A percentile compares a stretch with the other conserved stretches of the same genome.
These are phyloP conservation scores for Talaromyces liani DNA, from an alignment of 495 filamentous ascomycete species.

Conservation along the genomic window DNA sequence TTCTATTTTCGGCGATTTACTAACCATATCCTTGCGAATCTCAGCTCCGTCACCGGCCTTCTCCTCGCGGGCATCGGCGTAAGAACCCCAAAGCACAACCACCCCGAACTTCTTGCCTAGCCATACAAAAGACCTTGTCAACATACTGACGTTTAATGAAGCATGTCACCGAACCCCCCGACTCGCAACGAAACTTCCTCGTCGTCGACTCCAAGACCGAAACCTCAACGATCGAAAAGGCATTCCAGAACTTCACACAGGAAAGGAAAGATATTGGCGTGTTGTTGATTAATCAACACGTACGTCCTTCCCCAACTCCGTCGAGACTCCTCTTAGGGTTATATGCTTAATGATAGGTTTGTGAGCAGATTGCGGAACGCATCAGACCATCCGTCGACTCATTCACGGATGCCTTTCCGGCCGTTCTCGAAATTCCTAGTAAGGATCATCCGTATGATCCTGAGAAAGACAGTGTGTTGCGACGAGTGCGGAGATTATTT, in stretches of 20 bases:
- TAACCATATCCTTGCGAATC: slow-evolving; percentile 15
- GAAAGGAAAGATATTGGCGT: slow-evolving; percentile 95
- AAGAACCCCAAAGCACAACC: slow-evolving; percentile 27
- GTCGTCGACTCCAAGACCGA: slow-evolving; percentile 93
- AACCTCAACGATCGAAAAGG: slow-evolving; percentile 75
- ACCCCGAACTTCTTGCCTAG: not conserved
- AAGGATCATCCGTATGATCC: slow-evolving; percentile 99
- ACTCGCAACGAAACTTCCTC: slow-evolving; percentile 93
- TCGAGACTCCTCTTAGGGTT: too few species aligned
- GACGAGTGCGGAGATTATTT: slow-evolving; percentile 83
- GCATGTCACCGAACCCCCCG: slow-evolving; percentile 73
- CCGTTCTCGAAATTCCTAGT: slow-evolving; percentile 86
- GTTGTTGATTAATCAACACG: slow-evolving; percentile 95
- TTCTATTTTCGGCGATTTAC: slow-evolving; percentile 5
- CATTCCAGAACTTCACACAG: slow-evolving; percentile 82
- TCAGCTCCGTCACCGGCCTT: slow-evolving; percentile 89
- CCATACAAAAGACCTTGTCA: not conserved
- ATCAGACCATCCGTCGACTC: slow-evolving; percentile 68
- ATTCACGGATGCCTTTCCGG: slow-evolving; percentile 48
- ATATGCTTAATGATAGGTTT: not conserved
- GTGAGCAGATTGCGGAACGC: slow-evolving; percentile 75
- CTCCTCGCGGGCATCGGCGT: slow-evolving; percentile 93
- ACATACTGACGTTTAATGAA: slow-evolving; percentile 17
- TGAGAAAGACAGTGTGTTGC: slow-evolving; percentile 96
- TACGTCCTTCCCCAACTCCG: slow-evolving; percentile 37